Conservation (phyloP, 805 yeast genomes). For the Kodamaea jinghongensis region DNA sequence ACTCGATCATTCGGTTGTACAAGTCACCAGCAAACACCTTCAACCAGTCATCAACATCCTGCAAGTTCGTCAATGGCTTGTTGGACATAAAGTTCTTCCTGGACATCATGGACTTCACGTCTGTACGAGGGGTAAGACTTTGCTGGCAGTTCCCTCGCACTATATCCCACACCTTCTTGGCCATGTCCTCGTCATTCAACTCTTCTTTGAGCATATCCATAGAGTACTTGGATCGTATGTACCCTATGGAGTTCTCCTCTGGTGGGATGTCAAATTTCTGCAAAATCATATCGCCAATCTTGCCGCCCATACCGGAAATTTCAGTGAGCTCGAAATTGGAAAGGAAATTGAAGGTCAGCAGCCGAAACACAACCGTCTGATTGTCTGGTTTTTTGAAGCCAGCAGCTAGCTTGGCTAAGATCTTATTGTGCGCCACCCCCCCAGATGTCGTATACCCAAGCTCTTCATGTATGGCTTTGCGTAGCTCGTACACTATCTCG, state of each 20-base stretch:
- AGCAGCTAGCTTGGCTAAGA: conserved; percentile 83
- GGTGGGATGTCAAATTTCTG: conserved; percentile 51
- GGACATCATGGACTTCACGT: conserved; percentile 84
- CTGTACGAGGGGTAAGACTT: conserved; percentile 57
- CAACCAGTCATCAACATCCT: conserved; percentile 75
- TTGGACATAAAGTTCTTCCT: conserved; percentile 71
- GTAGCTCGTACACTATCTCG: conserved; percentile 49
- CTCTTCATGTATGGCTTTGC: conserved; percentile 49
- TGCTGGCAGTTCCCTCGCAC: conserved; percentile 60
- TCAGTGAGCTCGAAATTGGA: conserved; percentile 63
- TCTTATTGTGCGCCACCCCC: conserved; percentile 75
- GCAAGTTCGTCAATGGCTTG: conserved; percentile 24
- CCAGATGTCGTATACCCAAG: conserved; percentile 87
- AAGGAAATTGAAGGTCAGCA: conserved; percentile 51
- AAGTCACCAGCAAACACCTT: conserved; percentile 81
- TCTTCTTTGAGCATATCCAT: conserved; percentile 19
- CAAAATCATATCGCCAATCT: conserved; percentile 62
- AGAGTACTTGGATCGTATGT: conserved; percentile 50
- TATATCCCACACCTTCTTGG: conserved; percentile 54
- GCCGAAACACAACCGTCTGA: conserved; percentile 69
- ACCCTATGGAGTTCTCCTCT: conserved; percentile 41
- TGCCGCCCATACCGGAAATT: conserved; percentile 91
- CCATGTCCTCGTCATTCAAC: conserved; percentile 43
- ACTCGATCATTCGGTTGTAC: conserved; percentile 63
- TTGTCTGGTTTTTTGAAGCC: conserved; percentile 81